Percentiles rank a stretch among this genome's conserved stretches.
Evolutionary conservation across 2,329 filamentous ascomycete species (phyloP).

Genomic region (Hyphodiscus sp.): DNA sequence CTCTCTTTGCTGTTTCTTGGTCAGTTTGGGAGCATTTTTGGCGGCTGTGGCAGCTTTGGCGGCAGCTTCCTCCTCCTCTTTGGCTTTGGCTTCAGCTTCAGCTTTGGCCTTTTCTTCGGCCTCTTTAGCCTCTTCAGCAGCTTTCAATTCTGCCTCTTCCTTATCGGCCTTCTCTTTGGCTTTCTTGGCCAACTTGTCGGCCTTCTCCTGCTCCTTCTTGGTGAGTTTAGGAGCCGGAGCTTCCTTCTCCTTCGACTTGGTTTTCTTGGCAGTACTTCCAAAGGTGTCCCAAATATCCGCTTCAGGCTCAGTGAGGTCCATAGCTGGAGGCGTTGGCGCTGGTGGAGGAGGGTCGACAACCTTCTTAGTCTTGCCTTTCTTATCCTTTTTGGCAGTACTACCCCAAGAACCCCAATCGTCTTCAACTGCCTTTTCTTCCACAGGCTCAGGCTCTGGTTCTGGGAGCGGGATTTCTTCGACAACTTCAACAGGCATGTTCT

Average conservation of each 20-base stretch:
- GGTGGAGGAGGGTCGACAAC: slow-evolving; percentile 40
- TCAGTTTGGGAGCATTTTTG: slow-evolving; percentile 32
- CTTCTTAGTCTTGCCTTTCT: slow-evolving; percentile 34
- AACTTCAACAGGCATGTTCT: slow-evolving; percentile 43
- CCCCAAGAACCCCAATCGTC: slow-evolving; percentile 39
- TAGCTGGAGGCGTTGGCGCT: slow-evolving; percentile 41
- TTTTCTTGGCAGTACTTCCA: slow-evolving; percentile 30
- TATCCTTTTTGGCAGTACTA: slow-evolving; percentile 38
- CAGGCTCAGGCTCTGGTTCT: slow-evolving; percentile 33
- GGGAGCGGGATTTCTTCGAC: slow-evolving; percentile 40
- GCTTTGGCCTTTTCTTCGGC: slow-evolving; percentile 25
- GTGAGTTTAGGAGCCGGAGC: slow-evolving; percentile 34
- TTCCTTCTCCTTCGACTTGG: slow-evolving; percentile 38
- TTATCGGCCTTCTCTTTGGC: slow-evolving; percentile 45
- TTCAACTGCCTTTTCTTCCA: slow-evolving; percentile 40
- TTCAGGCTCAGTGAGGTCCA: slow-evolving; percentile 41
- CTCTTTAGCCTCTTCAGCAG: slow-evolving; percentile 28
- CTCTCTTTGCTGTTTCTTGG: slow-evolving; percentile 45
- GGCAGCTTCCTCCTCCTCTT: slow-evolving; percentile 27
- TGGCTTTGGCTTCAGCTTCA: slow-evolving; percentile 26
- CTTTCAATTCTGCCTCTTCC: slow-evolving; percentile 39
- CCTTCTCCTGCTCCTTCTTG: slow-evolving; percentile 46
- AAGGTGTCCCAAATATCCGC: slow-evolving; percentile 32
- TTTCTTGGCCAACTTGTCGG: slow-evolving; percentile 41
- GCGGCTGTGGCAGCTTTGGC: slow-evolving; percentile 31